Percentiles rank a stretch among this genome's conserved stretches.
phyloP scores from a whole-genome alignment of 179 eudicot species.

The Camellia oleifera region DNA sequence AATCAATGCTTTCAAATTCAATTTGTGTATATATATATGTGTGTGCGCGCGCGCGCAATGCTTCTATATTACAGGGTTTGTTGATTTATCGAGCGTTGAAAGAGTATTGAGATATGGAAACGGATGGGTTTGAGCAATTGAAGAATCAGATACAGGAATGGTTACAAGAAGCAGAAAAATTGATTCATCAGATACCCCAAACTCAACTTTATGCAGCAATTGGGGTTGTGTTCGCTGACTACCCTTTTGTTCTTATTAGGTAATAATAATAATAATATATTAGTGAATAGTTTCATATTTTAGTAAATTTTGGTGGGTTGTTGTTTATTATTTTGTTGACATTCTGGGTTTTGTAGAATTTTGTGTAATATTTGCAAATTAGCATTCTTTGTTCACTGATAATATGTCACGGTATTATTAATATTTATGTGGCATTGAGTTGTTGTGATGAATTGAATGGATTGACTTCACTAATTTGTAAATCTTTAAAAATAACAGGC shows the following conservation, averaged over 20 bases:
- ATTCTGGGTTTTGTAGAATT: background rate
- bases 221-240: constrained; percentile 31
- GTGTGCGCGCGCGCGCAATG: background rate
- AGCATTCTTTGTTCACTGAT: background rate
- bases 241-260: constrained; percentile 30
- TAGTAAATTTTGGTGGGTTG: background rate
- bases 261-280: constrained; percentile 3
- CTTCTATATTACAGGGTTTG: background rate
- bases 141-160: constrained; percentile 30
- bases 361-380: background rate
- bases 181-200: constrained; percentile 30
- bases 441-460: background rate
- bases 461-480: background rate
- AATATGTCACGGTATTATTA: background rate
- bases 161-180: constrained; percentile 23
- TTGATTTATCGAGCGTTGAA: background rate
- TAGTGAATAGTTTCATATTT: background rate
- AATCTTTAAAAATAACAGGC: no score
- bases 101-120: constrained; percentile 24
- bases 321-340: background rate
- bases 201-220: constrained; percentile 35
- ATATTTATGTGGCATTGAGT: background rate
- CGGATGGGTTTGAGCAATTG: constrained; percentile 30
- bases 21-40: background rate
- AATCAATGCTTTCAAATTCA: background rate